These are phyloP conservation scores for Amesomyces nigricolor DNA, from an alignment of 2,329 filamentous ascomycete genomes.

Conservation along the genomic window DNA sequence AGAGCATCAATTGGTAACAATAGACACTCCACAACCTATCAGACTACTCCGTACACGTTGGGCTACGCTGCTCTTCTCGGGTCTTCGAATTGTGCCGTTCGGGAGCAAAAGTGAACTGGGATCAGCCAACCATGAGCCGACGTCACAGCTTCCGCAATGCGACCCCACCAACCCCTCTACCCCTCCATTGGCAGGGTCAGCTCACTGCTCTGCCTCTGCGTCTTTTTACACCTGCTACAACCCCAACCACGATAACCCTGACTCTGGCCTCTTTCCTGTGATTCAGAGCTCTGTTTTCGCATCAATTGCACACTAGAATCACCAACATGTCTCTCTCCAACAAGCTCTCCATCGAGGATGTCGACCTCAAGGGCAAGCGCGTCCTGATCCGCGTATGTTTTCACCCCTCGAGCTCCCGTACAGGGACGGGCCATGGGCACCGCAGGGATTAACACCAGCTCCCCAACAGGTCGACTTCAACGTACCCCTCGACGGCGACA, in stretches of 20 bases:
- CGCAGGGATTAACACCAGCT: slow-evolving; percentile 22
- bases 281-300: neutral
- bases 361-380: slow-evolving; percentile 96
- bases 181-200: slow-evolving; percentile 20
- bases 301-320: slow-evolving; percentile 23
- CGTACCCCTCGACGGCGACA: slow-evolving; percentile 87
- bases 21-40: neutral
- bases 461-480: slow-evolving; percentile 89
- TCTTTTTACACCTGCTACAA: slow-evolving; percentile 20
- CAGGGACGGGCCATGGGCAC: neutral
- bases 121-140: slow-evolving; percentile 27
- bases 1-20: too few relatives aligned
- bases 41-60: too few relatives aligned
- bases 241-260: slow-evolving; percentile 13
- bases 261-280: slow-evolving; percentile 9
- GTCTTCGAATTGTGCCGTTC: neutral
- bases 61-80: neutral
- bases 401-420: too few relatives aligned
- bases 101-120: slow-evolving; percentile 10
- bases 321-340: slow-evolving; percentile 89
- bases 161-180: slow-evolving; percentile 28
- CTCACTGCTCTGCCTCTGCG: slow-evolving; percentile 13
- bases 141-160: slow-evolving; percentile 23
- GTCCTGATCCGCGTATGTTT: slow-evolving; percentile 86
- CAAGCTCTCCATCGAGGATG: slow-evolving; percentile 95